phyloP scores from a whole-genome alignment of 345 rosid species.

The Rhizophora apiculata region DNA sequence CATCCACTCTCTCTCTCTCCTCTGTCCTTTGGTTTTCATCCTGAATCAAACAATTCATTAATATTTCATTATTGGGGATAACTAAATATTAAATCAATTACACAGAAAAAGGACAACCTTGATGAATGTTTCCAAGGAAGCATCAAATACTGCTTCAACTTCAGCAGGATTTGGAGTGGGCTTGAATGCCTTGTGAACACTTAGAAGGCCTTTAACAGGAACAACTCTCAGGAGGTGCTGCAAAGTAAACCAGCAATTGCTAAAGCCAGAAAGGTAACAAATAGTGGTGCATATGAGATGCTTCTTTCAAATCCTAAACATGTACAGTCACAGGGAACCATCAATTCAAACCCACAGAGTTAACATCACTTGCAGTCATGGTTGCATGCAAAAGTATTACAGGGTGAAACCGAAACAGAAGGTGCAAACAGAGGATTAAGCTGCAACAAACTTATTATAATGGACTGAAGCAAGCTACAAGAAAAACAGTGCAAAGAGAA shows the following conservation, averaged over 20 bases:
- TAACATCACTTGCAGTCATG: background rate
- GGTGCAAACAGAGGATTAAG: too few species aligned
- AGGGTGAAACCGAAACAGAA: too few species aligned
- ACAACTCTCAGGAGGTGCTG: conserved; percentile 88
- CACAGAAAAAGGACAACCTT: conserved; percentile 45
- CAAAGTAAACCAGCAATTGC: conserved; percentile 20
- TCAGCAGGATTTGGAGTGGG: conserved; percentile 74
- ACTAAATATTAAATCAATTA: background rate
- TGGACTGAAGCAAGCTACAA: too few species aligned
- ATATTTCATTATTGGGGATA: conserved; percentile 9
- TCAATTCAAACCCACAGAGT: background rate
- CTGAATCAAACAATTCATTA: conserved; percentile 27
- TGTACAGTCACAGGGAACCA: background rate
- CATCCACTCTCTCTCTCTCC: conserved; percentile 57
- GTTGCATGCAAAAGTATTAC: too few species aligned
- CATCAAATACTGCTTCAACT: conserved; percentile 86
- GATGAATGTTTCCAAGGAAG: conserved; percentile 76
- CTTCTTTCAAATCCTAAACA: background rate
- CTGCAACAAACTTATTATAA: too few species aligned
- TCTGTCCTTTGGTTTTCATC: conserved; percentile 65
- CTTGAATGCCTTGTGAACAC: conserved; percentile 46
- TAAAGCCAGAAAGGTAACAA: background rate
- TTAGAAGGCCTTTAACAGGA: conserved; percentile 76
- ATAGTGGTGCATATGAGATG: background rate
- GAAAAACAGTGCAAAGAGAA: too few species aligned